These are phyloP conservation scores for Penicillium atrosanguineum DNA, from an alignment of 495 filamentous ascomycete species.

Conservation along the genomic window DNA sequence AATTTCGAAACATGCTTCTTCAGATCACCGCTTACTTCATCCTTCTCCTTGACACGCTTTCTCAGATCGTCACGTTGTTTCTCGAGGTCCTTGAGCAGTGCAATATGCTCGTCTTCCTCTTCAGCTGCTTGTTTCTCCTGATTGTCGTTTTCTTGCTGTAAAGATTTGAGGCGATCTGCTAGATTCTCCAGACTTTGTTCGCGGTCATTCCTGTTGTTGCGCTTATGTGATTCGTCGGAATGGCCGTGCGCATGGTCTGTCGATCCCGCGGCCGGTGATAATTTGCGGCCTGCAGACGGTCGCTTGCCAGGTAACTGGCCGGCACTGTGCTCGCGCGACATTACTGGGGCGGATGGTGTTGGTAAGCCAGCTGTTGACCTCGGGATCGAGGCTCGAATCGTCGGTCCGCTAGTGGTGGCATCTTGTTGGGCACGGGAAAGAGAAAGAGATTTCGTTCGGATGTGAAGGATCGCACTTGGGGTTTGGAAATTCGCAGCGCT, in stretches of 20 bases:
- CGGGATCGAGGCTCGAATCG: constrained; percentile 43
- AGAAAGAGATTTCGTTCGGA: constrained; percentile 65
- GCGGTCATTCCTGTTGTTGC: constrained; percentile 24
- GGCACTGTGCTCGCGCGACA: constrained; percentile 62
- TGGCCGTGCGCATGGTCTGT: constrained; percentile 42
- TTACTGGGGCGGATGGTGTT: constrained; percentile 49
- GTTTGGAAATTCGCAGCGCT: constrained; percentile 89
- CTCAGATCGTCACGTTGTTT: constrained; percentile 71
- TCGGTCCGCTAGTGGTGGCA: constrained; percentile 37
- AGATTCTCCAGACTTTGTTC: constrained; percentile 53
- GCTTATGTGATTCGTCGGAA: constrained; percentile 39
- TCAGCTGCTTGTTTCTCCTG: constrained; percentile 60
- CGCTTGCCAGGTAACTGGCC: constrained; percentile 58
- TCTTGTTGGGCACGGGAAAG: constrained; percentile 51
- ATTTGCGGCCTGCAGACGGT: constrained; percentile 66
- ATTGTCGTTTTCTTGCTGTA: constrained; percentile 73
- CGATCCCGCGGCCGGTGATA: constrained; percentile 68
- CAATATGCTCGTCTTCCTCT: constrained; percentile 72
- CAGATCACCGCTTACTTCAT: constrained; percentile 22
- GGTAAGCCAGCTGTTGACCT: constrained; percentile 53
- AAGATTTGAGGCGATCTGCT: constrained; percentile 66
- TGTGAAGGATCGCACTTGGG: constrained; percentile 76
- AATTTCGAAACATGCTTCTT: constrained; percentile 66
- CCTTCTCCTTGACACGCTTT: constrained; percentile 51
- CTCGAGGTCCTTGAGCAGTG: constrained; percentile 54